Base-by-base conservation (phyloP, 2,329 filamentous ascomycete species). In the Verticillium dahliae region DNA sequence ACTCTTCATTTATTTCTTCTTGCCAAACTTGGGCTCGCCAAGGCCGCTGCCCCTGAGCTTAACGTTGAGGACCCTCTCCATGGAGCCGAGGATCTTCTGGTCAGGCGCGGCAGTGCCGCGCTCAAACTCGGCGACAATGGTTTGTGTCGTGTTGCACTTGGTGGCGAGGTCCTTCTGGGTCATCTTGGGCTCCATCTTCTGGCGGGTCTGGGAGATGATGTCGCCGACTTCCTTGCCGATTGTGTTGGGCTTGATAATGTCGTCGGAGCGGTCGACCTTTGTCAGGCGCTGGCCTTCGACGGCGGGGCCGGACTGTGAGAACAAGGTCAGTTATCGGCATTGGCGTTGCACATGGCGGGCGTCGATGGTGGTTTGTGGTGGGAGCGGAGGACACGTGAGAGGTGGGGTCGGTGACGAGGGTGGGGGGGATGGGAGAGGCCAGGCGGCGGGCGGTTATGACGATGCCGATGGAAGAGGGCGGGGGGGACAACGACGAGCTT, bases 211-310 rank as follows among this genome's bases (percentile, higher is more conserved):
- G 71, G 87, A 84, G 79, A 98, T 97, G 67, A 89, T 90, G 67
- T 91, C 86, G 71, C 90, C 92, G 67, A 98, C 91, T 61, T 85
- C 82, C 71, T 84, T 83, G 74, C 92, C 92, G 62, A 97, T 83
- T 56, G 92, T 96, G 81, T 96, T 96, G 73, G 92, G 93, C 82
- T 97, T 97, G 79, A 98, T 89, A 79, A 97, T 97, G 75, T 97
- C 95, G 82, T 98, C 93, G 74, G 88, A 89, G 69, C 94, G 93
- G 83, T 98, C 95, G 76, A 99, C 93, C 83, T 98, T 97, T 68
- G 95, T 98, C 67, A 98, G 84, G 74, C 91, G 93, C 80, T 99
- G 95, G 69, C 95, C 95, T 79, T 98, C 94, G 67, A 82, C 82
- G 64, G 78, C 80, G 63, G 78, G 66, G 72, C 81, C 82, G 70